Evolutionary conservation across 2,329 filamentous ascomycete species (phyloP), one percentile per base, ranked within the genome.

Genomic region (Teratosphaeria zuluensis): DNA sequence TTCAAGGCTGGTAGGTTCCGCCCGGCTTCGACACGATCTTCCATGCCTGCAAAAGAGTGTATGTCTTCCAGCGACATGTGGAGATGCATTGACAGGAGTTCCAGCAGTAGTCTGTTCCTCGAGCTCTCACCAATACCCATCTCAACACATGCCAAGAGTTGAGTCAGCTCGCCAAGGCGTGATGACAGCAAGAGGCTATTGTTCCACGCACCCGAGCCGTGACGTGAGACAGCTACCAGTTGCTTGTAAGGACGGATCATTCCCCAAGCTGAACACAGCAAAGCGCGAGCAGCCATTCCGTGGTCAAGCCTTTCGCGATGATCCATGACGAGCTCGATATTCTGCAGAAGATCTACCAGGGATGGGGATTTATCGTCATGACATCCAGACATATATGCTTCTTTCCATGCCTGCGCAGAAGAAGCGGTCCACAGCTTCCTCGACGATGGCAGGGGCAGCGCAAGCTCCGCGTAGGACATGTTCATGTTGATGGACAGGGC

Each of bases 381-480:
- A 11, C 42, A 48, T 5, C 21, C 42, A 21, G 42, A 48, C 16
- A 48, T 68, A 61, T 82, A 87, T 1, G 78, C 72, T 7, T 74
- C 69, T 66, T 85, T 85, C 86, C 87, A 90, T 60, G 84, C 80
- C 12, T 74, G 65, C 1, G 86, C 83, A 1, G 79, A 80, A 33
- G 78, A 77, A 1, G 87, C 86, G 32, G 81, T 77, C 87, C 87
- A 90, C 3, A 90, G 69, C 16, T 81, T 77, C 55, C 79, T 76
- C 0, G 81, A 74, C 58, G 80, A 81, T 0, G 87, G 42, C 6
- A 48, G n/a, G 9, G 42, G 42, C 42, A 48, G 16, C 16, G 42
- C 19, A 21, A 48, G 42, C 42, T 48, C 42, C n/a, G 42, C 42
- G 42, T 48, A 48, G 19, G 42, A 48, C 42, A 48, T 48, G 19